Base-by-base conservation (phyloP, 306 rosid genomes). In the Vigna nakashimae region DNA sequence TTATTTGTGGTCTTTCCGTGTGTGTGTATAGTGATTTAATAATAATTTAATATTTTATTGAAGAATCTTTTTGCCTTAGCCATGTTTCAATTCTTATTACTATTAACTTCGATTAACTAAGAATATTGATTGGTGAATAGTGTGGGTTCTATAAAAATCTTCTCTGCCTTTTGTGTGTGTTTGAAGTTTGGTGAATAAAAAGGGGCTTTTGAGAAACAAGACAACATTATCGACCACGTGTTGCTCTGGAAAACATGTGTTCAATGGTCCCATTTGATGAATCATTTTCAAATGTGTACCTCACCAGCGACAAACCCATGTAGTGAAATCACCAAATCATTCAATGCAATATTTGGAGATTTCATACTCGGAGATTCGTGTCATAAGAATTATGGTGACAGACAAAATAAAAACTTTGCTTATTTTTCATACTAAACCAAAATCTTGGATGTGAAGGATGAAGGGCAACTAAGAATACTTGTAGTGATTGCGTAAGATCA, bases 161-260 rank as follows among this genome's bases (percentile, higher is more conserved):
- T 42, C 30, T 43, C 30, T 43, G 11, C 15, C 3, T 64, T 72
- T 55, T 15, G 50, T 45, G 26, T 24, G 14, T 13, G 14, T 51
- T 16, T 63, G 5, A 15, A 38, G 20, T 38, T 77, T 16, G 18
- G 36, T 40, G 15, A n/a, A 22, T 36, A 40, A 71, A 60, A 68
- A 28, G 58, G 40, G 45, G 30, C 66, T 60, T 71, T 63, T 52
- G 50, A 64, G 57, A 49, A 51, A 64, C 68, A 52, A 64, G 62
- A 73, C 68, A 72, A 73, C 74, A 64, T 72, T 1, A 71, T 53
- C 34, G 20, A 75, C 71, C 80, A 81, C 84, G 76, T 74, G 84
- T 58, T 56, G 38, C 80, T 70, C 49, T 6, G 15, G 28, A 30
- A 66, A 74, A 81, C 80, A 48, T 48, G 75, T 36, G 70, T 66